These are phyloP conservation scores for Ophiostoma himal-ulmi DNA, from an alignment of 2,329 filamentous ascomycete species.

Conservation along the genomic window DNA sequence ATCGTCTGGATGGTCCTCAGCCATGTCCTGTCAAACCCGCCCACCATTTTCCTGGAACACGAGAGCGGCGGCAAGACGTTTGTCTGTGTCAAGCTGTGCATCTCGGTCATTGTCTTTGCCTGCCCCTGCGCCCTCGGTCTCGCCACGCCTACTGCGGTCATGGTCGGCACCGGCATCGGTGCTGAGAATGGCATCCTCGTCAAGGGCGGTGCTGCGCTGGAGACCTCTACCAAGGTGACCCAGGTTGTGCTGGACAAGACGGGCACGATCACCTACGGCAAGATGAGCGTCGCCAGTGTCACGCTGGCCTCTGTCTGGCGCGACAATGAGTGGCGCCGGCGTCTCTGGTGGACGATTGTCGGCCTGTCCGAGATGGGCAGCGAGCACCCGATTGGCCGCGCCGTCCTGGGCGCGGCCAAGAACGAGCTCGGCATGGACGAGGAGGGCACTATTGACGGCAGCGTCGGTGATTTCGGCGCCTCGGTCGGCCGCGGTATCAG, in stretches of 20 bases:
- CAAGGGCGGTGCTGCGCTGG: conserved; percentile 87
- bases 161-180: conserved; percentile 97
- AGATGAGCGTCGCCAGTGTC: conserved; percentile 81
- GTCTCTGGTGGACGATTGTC: conserved; percentile 91
- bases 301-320: conserved; percentile 65
- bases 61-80: conserved; percentile 86
- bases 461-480: conserved; percentile 76
- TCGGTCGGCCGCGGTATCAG: conserved; percentile 79
- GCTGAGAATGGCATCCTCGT: conserved; percentile 96
- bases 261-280: conserved; percentile 86
- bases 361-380: conserved; percentile 93
- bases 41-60: conserved; percentile 75
- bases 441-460: conserved; percentile 74
- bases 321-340: conserved; percentile 58
- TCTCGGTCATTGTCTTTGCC: conserved; percentile 96
- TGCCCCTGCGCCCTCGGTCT: conserved; percentile 96
- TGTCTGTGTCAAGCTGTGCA: conserved; percentile 95
- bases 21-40: conserved; percentile 76
- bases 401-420: conserved; percentile 71
- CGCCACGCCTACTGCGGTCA: conserved; percentile 92
- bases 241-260: conserved; percentile 95
- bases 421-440: conserved; percentile 64
- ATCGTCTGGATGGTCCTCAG: conserved; percentile 90
- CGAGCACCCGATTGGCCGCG: conserved; percentile 92
- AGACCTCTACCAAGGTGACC: conserved; percentile 83